Evolutionary conservation across 2,329 filamentous ascomycete genomes (phyloP), one percentile per base, ranked within the genome.

Genomic region (Alternaria consortialis): DNA sequence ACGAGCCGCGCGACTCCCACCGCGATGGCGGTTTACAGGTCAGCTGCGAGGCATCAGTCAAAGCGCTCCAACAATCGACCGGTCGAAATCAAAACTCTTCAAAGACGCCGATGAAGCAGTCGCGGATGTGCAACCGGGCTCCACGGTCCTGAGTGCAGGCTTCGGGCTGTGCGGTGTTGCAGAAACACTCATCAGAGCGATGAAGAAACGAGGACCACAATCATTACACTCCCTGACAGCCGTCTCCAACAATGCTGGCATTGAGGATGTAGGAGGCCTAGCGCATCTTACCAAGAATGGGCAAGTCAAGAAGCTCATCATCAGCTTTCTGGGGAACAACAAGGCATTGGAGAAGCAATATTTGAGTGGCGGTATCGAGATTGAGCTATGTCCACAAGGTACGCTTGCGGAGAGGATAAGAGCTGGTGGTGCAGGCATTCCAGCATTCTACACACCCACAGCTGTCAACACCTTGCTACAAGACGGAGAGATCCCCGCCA

Each of bases 221-320:
- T 74, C 73, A 20, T 58, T 78, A 34, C 74, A 78, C 36, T 74
- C 73, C 7, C 80, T 94, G 25, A 93, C 90, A 0, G 91, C 90
- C 13, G 89, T 94, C 1, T 93, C 91, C 42, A 94, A 94, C 76
- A 94, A 94, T 74, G 91, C 91, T 15, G 91, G 91, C 27, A 84
- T 88, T 7, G 88, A 90, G 57, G 87, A 87, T 37, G 86, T 87
- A 2, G 76, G 76, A 15, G 91, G 91, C 0, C 81, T 94, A 29
- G 87, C 90, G 2, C 84, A 87, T 5, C 84, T 94, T 31, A 89
- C 90, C 0, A 85, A 88, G 58, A 86, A 87, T 0, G 90, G 90
- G 2, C 91, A 93, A 71, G 83, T 94, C 34, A 84, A 86, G 67
- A 88, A 90, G 65, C 85, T 94, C 69, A 88, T 93, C 57, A 83